Evolutionary conservation across 2,329 filamentous ascomycete genomes (phyloP), one percentile per base, ranked within the genome.

Genomic region (Ustulina deusta): DNA sequence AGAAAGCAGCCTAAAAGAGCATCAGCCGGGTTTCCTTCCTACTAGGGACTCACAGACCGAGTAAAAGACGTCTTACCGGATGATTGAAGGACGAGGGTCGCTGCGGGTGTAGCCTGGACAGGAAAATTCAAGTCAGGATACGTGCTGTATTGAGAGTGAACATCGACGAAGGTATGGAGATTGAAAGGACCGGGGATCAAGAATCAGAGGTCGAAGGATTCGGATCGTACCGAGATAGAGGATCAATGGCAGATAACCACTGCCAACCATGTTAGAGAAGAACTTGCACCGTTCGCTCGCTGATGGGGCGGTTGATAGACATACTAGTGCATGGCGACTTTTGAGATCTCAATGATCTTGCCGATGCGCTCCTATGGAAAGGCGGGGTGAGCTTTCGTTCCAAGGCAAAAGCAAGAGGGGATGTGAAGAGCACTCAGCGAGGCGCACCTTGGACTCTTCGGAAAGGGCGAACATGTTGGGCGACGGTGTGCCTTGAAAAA

Each of bases 281-380:
- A 42, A 27, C n/a, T 11, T 15, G 17, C 15, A n/a, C n/a, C n/a
- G n/a, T 11, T 15, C 3, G 10, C 40, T 10, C 0, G 29, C 20
- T 4, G 11, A 29, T 13, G n/a, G 29, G 25, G 29, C n/a, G 20
- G 25, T 13, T 32, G 2, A 11, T 22, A n/a, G 57, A 42, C 91
- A 73, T 89, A 97, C 93, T 98, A 99, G 85, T 99, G 96, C 78
- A 99, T 92, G 68, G 93, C 94, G 77, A 97, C 91, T 78, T 94
- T 90, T 70, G 94, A 96, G 80, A 97, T 85, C 82, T 98, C 96
- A 81, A 99, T 96, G 84, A 98, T 88, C 86, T 94, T 95, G 78
- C 93, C 91, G 83, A 99, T 97, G 86, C 96, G 94, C 91, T 99
- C 96, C 95, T 97, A 76, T 73, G n/a, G 25, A 22, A 46, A 44